Conservation (phyloP, 495 filamentous ascomycete genomes). For the Bacidia gigantensis region DNA sequence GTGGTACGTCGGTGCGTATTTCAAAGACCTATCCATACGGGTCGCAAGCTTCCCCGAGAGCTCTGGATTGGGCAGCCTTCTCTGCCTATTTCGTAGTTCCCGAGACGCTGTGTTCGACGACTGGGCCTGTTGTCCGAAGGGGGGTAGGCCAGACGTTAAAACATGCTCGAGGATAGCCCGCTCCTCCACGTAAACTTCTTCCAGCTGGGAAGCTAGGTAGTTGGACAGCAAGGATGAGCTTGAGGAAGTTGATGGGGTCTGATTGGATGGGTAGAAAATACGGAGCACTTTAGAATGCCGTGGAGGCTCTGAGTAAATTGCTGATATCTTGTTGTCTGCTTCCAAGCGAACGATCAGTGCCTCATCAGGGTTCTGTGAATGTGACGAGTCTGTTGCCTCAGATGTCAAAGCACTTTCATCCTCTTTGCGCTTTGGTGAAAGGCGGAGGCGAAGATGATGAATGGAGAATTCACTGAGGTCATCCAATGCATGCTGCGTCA, state of each 20-base stretch:
- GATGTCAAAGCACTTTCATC: background rate
- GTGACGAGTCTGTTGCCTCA: too few relatives aligned
- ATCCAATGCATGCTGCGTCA: slow-evolving; percentile 81
- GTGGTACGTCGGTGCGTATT: slow-evolving; percentile 89
- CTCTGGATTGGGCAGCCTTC: slow-evolving; percentile 30
- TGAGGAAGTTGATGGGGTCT: slow-evolving; percentile 53
- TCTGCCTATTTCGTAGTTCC: slow-evolving; percentile 15
- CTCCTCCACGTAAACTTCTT: slow-evolving; percentile 73
- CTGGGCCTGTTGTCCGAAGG: slow-evolving; percentile 21
- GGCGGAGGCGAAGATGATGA: slow-evolving; percentile 66
- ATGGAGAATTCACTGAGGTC: slow-evolving; percentile 86
- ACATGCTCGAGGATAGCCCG: slow-evolving; percentile 78
- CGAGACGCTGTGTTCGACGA: slow-evolving; percentile 19
- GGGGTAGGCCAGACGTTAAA: slow-evolving; percentile 44
- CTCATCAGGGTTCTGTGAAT: slow-evolving; percentile 21
- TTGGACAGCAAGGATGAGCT: slow-evolving; percentile 61
- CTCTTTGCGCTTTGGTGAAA: background rate
- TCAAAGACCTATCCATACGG: slow-evolving; percentile 65
- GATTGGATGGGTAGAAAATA: slow-evolving; percentile 63
- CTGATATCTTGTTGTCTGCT: slow-evolving; percentile 41
- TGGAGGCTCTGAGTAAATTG: slow-evolving; percentile 35
- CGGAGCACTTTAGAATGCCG: slow-evolving; percentile 60
- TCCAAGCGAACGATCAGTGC: slow-evolving; percentile 59
- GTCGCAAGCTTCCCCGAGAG: slow-evolving; percentile 39
- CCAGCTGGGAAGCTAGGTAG: slow-evolving; percentile 68